phyloP scores from a whole-genome alignment of 495 filamentous ascomycete genomes.

The Annulohypoxylon maeteangense region DNA sequence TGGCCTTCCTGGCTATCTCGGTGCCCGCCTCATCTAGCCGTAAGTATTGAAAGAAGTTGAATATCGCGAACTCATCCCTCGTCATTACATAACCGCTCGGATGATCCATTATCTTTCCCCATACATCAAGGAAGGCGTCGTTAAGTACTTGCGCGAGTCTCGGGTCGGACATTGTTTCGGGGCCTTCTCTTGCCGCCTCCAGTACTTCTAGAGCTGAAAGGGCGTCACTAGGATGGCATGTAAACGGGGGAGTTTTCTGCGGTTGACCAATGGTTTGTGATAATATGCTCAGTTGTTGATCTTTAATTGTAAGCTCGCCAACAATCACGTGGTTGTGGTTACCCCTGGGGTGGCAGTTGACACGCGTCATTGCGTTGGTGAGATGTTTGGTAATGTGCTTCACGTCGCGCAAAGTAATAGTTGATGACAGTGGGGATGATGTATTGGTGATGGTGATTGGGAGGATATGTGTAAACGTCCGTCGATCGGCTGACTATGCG shows the following conservation, averaged over 20 bases:
- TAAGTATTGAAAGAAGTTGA: conserved; percentile 73
- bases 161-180: conserved; percentile 66
- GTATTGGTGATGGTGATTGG: too few species aligned
- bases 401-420: not conserved
- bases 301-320: not conserved
- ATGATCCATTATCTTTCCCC: conserved; percentile 68
- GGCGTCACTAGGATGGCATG: not conserved
- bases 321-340: not conserved
- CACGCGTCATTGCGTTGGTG: not conserved
- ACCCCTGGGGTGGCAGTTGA: not conserved
- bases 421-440: not conserved
- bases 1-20: conserved; percentile 54
- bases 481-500: too few species aligned
- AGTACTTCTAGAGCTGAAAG: conserved; percentile 62
- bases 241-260: not conserved
- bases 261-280: not conserved
- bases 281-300: not conserved
- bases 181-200: conserved; percentile 73
- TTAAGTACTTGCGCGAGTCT: conserved; percentile 65
- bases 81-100: conserved; percentile 73
- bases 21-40: not conserved
- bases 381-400: not conserved
- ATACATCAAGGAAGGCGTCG: conserved; percentile 66
- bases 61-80: conserved; percentile 77
- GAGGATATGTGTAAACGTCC: too few species aligned